Conservation (phyloP, 345 rosid species). For the Sisymbrium irio region DNA sequence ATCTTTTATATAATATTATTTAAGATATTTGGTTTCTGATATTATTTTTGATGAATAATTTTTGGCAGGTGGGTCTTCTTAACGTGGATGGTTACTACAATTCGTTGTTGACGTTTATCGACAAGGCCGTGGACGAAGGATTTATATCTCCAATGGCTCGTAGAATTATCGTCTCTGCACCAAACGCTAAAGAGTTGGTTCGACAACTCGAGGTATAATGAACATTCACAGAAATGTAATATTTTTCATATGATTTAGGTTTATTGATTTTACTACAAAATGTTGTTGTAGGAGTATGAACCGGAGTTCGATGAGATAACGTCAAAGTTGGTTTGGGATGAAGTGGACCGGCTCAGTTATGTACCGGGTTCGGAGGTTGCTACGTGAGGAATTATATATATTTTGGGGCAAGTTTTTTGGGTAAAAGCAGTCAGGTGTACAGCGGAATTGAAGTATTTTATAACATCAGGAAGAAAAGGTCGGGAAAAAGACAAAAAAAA, state of each 20-base stretch:
- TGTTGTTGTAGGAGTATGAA: slow-evolving; percentile 55
- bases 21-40: slow-evolving; percentile 1
- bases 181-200: slow-evolving; percentile 74
- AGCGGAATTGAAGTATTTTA: background rate
- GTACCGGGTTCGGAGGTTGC: slow-evolving; percentile 60
- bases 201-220: slow-evolving; percentile 74
- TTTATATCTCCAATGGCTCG: slow-evolving; percentile 84
- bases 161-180: slow-evolving; percentile 81
- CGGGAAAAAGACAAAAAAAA: background rate
- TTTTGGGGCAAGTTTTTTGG: background rate
- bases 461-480: background rate
- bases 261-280: background rate
- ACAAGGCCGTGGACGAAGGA: slow-evolving; percentile 96
- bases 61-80: slow-evolving; percentile 77
- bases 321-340: slow-evolving; percentile 84
- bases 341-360: slow-evolving; percentile 60
- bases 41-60: slow-evolving; percentile 15
- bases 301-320: slow-evolving; percentile 76
- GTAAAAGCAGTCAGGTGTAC: background rate
- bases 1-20: background rate
- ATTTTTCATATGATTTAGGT: background rate
- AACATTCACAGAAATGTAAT: background rate
- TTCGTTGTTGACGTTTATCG: slow-evolving; percentile 76
- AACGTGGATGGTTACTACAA: slow-evolving; percentile 93
- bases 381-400: slow-evolving; percentile 27